Conservation (phyloP, 2,329 filamentous ascomycete species). For the Trichoderma afroharzianum region DNA sequence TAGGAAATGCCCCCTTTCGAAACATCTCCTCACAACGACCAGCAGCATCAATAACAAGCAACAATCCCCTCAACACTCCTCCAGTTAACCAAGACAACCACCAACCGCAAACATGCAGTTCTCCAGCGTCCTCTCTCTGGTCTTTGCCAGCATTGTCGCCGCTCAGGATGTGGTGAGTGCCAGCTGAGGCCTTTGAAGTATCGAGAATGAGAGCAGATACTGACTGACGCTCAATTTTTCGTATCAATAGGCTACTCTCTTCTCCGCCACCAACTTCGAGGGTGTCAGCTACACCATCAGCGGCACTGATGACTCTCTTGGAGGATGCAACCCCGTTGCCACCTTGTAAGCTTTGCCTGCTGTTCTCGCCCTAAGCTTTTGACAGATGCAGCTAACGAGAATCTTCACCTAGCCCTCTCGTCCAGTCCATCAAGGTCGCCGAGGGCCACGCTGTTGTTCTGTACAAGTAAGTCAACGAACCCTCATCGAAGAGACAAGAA, state of each 20-base stretch:
- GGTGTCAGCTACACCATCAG: not conserved
- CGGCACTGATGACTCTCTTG: not conserved
- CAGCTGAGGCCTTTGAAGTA: not conserved
- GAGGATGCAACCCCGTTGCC: not conserved
- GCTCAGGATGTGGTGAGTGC: not conserved
- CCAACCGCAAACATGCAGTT: not conserved
- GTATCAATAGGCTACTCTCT: not conserved
- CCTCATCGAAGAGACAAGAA: not conserved
- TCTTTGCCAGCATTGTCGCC: not conserved
- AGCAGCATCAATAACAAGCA: not conserved
- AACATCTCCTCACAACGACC: not conserved
- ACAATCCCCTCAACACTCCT: not conserved
- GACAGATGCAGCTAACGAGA: not conserved
- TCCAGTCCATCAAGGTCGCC: not conserved
- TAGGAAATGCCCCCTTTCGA: not conserved
- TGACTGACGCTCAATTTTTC: not conserved
- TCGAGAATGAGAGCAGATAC: not conserved
- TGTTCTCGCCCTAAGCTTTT: not conserved
- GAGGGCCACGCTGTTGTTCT: not conserved
- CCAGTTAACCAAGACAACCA: not conserved
- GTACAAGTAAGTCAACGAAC: not conserved
- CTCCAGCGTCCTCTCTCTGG: not conserved
- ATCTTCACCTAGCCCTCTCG: not conserved
- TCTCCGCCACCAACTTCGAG: not conserved
- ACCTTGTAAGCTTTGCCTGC: not conserved